Conservation (phyloP, 768 basidiomycete genomes). For the Leccinum pellstonianum region DNA sequence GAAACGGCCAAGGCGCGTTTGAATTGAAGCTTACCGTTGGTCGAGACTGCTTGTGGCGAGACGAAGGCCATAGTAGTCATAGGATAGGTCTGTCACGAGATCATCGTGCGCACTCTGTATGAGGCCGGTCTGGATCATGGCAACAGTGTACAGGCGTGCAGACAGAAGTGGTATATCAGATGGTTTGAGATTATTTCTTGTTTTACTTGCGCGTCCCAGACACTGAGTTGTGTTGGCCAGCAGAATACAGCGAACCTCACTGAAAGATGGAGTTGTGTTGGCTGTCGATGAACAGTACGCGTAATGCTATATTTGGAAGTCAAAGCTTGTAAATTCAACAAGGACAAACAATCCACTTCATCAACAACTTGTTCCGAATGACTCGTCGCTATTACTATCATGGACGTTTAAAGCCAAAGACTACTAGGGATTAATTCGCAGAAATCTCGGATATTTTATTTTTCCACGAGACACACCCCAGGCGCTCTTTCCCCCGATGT, state of each 20-base stretch:
- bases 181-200: not conserved
- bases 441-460: not conserved
- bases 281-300: not conserved
- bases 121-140: conserved; percentile 78
- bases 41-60: conserved; percentile 82
- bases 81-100: conserved; percentile 81
- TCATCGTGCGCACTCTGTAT: conserved; percentile 78
- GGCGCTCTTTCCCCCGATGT: not conserved
- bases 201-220: not conserved
- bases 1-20: conserved; percentile 10
- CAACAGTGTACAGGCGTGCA: not conserved
- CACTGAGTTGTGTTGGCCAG: not conserved
- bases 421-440: not conserved
- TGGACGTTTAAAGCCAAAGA: not conserved
- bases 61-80: conserved; percentile 86
- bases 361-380: not conserved
- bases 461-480: not conserved
- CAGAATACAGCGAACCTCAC: not conserved
- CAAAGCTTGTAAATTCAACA: conserved; percentile 21
- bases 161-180: not conserved
- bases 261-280: not conserved
- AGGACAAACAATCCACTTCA: conserved; percentile 9
- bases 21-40: conserved; percentile 54
- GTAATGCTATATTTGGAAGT: conserved; percentile 4
- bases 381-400: not conserved